Evolutionary conservation across 495 filamentous ascomycete species (phyloP), one percentile per base, ranked within the genome.

Genomic region (Tuber melanosporum): DNA sequence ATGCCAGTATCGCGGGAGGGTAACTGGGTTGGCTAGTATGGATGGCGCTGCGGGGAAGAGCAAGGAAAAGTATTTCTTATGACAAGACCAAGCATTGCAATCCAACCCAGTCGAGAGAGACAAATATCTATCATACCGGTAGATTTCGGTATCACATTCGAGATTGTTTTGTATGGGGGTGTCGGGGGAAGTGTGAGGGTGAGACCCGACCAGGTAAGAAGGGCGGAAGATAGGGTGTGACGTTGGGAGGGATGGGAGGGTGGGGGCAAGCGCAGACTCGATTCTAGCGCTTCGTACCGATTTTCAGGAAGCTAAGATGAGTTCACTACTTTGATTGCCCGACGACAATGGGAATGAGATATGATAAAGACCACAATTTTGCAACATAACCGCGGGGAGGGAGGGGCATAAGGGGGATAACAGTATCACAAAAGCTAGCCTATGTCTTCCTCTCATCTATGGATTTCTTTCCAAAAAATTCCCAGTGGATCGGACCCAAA

Each of bases 211-310:
- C 26, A 17, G 57, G 57, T 66, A 36, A 36, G 57, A 36, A 36
- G 57, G 57, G 6, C 57, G 26, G 57, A 4, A 36, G 57, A 66
- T 66, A 36, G 14, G 14, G 57, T 19, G 17, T 19, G 32, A 66
- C 57, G 12, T 36, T 66, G 36, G n/a, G 12, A 62, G 52, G 52
- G 52, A 10, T 26, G 52, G 52, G 57, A 14, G 22, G 49, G 20
- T 26, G 49, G 49, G 14, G 26, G 57, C 1, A 66, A 36, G 57
- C 2, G 26, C 57, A 32, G 12, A 14, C 57, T 66, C 57, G 57
- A 66, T 66, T 66, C 57, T 66, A 66, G 57, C 57, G 57, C 57
- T 66, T 36, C 57, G 4, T 66, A 66, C 57, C 57, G 57, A 66
- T 66, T 66, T 66, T 26, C 26, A 66, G 17, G 26, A 10, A 66